Base-by-base conservation (phyloP, 2,329 filamentous ascomycete species). In the Didymella pomorum region DNA sequence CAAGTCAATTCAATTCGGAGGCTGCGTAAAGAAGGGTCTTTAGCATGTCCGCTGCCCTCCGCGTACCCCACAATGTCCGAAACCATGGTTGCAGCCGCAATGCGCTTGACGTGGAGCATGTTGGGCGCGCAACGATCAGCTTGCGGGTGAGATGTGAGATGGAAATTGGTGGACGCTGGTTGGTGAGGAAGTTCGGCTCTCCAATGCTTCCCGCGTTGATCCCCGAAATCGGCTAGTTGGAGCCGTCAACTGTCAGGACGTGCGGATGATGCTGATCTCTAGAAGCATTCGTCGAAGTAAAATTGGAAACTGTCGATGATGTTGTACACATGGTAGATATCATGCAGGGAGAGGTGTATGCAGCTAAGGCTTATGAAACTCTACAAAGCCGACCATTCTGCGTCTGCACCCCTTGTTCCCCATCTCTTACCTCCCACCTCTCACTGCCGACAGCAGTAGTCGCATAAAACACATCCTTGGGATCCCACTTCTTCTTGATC, bases 401-500 rank as follows among this genome's bases (percentile, higher is more conserved):
- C 16, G 33, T 54, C 18, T 37, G 35, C 12, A 54, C 43, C 7
- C 51, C 51, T 23, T 23, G 18, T 3, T 54, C 28, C 3, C 33
- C 25, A 8, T 37, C 43, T 20, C 18, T 31, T 7, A 54, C 37
- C 14, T 47, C 33, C 64, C 67, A 68, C 10, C 60, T 51, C 26
- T 70, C 67, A 51, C 66, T 69, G 3, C 64, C 63, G 3, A 70
- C 61, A 2, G 58, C 65, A 16, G 61, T 64, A 11, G 51, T 60
- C 3, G 58, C 65, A 43, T 66, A 71, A 41, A 73, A 71, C 3
- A 73, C 50, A 14, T 54, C 52, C 33, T 52, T 58, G 3, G 67
- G 67, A 59, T 72, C 69, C 37, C 55, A 64, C 43, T 67, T 65
- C 45, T 56, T 56, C 57, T 69, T 71, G 9, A 70, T 42, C 14